These are phyloP conservation scores for Herpotrichia juniperi DNA, from an alignment of 2,329 filamentous ascomycete species.

Conservation along the genomic window DNA sequence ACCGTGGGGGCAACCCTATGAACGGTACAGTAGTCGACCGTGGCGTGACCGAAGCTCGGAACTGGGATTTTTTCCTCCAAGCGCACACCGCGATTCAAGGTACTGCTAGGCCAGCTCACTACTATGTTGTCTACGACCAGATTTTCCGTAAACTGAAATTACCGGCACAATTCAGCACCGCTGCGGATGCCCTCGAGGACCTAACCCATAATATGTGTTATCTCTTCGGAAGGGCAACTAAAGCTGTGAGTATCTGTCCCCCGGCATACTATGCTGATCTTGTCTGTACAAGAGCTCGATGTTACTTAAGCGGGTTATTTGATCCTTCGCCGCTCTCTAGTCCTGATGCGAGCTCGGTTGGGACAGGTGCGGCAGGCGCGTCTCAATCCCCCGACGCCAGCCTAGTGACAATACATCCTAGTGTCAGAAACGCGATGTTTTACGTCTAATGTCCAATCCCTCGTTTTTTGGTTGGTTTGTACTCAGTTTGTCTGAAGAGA, in stretches of 20 bases:
- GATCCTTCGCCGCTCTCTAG: conserved; percentile 22
- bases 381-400: conserved; percentile 1
- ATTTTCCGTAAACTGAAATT: conserved; percentile 24
- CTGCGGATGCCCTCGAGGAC: conserved; percentile 70
- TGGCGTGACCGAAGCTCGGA: conserved; percentile 67
- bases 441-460: no score
- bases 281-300: conserved; percentile 75
- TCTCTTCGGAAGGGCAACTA: conserved; percentile 80
- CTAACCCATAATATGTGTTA: conserved; percentile 84
- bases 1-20: conserved; percentile 63
- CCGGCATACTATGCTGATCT: conserved; percentile 90
- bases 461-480: no score
- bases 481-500: no score
- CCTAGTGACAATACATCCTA: conserved; percentile 21
- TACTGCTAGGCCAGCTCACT: conserved; percentile 82
- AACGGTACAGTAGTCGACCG: conserved; percentile 85
- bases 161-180: conserved; percentile 19
- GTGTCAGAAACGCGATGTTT: conserved; percentile 22
- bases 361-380: conserved; percentile 4
- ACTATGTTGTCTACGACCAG: conserved; percentile 65
- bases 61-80: conserved; percentile 84
- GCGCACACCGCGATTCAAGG: conserved; percentile 81
- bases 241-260: conserved; percentile 82
- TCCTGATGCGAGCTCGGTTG: conserved; percentile 14
- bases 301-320: conserved; percentile 60